Evolutionary conservation across 495 filamentous ascomycete genomes (phyloP), one percentile per base, ranked within the genome.

Genomic region (Trichoderma orchidacearum): DNA sequence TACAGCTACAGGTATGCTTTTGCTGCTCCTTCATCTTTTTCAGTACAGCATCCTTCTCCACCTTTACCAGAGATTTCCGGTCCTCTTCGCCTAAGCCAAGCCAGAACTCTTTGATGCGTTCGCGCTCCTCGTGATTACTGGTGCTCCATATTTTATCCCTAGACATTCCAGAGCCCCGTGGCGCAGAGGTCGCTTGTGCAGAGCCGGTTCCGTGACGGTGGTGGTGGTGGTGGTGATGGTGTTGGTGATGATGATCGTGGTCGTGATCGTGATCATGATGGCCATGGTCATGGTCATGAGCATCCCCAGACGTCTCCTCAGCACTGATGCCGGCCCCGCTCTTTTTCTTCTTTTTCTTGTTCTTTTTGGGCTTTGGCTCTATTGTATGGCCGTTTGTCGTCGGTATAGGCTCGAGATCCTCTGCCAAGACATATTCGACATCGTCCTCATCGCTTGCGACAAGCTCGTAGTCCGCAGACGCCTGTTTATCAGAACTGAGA

Each of bases 21-120:
- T 99, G 93, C 71, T 99, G 93, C 68, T 99, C 94, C 73, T 99
- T 98, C 93, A 99, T 99, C 73, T 99, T 99, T 61, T 87, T 87
- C 54, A 99, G 71, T 1, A 99, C 93, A 5, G 94, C 93, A 71
- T 97, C 90, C 67, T 99, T 99, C 71, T 99, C 93, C 11, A 99
- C 90, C 68, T 95, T 96, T 60, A 99, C 91, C 35, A 99, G 74
- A 4, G 88, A 89, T 59, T 92, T 89, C 53, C 93, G 84, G 58
- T 99, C 92, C 45, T 90, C 86, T 67, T 99, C 94, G 57, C 89
- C 89, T 27, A 99, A 71, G n/a, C 89, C 90, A 31, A 99, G 78
- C 93, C 93, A 99, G 71, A 97, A 99, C 56, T 95, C 88, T 64
- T 95, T 94, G 66, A 99, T 99, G 59, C 93, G 85, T 68, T 96